Base-by-base conservation (phyloP, 2,329 filamentous ascomycete species). In the Mollisiaceae sp. region DNA sequence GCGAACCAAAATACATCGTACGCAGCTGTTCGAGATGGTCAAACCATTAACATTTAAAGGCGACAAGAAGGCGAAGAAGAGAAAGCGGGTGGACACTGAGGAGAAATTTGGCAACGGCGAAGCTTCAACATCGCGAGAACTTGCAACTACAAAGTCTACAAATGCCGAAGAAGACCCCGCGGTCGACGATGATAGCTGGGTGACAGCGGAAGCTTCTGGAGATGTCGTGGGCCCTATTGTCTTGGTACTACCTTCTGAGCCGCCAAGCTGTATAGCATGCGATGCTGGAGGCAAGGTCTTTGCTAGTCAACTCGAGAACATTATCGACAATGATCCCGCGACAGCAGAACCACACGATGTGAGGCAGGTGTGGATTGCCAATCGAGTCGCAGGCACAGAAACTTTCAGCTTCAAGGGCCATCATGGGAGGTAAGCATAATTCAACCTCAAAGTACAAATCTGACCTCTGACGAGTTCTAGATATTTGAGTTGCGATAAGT, bases 301-400 rank as follows among this genome's bases (percentile, higher is more conserved):
- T 78, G 85, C 91, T 5, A 88, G 91, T 71, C 81, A 84, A 15
- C 81, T 99, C 59, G 93, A 97, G 81, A 97, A 98, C 76, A 89
- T 97, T 41, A 86, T 97, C 66, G 94, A 97, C 64, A 88, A 83
- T 32, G 91, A 97, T 75, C 86, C 92, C 2, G 78, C 84, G n/a
- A 97, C 89, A 5, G 93, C 94, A 9, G 95, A 99, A 79, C 95
- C 95, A 59, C 94, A 97, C 78, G 94, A 98, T 77, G 94, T 98
- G 66, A 85, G 94, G 67, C 94, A 97, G 81, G 95, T 99, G 18
- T 99, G 94, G 92, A 87, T 98, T 70, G 93, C 92, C 66, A 97
- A 91, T 72, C 86, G 86, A 70, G 89, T 97, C 14, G 86, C 90
- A 0, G 94, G 94, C 3, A 94, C 91, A 1, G 92, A 96, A 69